Evolutionary conservation across 2,329 filamentous ascomycete genomes (phyloP).

Genomic region (Spiromastix sp.): DNA sequence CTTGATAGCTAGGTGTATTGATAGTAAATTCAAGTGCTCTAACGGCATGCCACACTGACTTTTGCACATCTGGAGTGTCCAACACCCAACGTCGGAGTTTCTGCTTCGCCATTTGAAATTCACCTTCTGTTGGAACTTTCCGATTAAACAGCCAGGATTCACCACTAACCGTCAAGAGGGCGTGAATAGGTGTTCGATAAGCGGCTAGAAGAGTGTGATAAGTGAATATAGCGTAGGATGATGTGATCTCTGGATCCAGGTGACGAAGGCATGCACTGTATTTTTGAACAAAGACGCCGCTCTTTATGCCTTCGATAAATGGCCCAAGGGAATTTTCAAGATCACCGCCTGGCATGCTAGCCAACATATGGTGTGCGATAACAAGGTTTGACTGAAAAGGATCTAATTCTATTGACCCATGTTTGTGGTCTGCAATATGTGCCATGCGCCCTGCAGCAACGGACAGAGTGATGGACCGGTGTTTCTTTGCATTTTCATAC

Average conservation of each 20-base stretch:
- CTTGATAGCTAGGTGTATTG: neutral
- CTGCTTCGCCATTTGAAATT: slow-evolving; percentile 21
- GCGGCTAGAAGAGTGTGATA: slow-evolving; percentile 21
- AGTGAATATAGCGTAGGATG: slow-evolving; percentile 16
- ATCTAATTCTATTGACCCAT: slow-evolving; percentile 10
- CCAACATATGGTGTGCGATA: slow-evolving; percentile 13
- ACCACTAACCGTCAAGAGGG: slow-evolving; percentile 24
- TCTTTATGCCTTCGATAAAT: slow-evolving; percentile 9
- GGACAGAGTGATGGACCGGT: slow-evolving; percentile 11
- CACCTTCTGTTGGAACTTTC: slow-evolving; percentile 22
- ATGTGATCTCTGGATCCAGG: slow-evolving; percentile 1
- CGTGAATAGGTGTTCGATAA: slow-evolving; percentile 20
- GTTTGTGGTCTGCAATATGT: slow-evolving; percentile 2
- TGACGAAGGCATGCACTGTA: neutral
- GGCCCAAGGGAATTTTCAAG: slow-evolving; percentile 8
- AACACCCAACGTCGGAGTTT: slow-evolving; percentile 20
- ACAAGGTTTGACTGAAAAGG: slow-evolving; percentile 17
- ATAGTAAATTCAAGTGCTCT: slow-evolving; percentile 14
- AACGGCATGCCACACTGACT: slow-evolving; percentile 24
- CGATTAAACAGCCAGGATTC: slow-evolving; percentile 28
- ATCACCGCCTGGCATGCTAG: slow-evolving; percentile 5
- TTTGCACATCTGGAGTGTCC: slow-evolving; percentile 17
- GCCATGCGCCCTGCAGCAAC: slow-evolving; percentile 9
- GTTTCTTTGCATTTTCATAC: slow-evolving; percentile 14
- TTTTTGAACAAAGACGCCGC: neutral